Conservation (phyloP, 495 filamentous ascomycete species). For the Penicillium arizonense region DNA sequence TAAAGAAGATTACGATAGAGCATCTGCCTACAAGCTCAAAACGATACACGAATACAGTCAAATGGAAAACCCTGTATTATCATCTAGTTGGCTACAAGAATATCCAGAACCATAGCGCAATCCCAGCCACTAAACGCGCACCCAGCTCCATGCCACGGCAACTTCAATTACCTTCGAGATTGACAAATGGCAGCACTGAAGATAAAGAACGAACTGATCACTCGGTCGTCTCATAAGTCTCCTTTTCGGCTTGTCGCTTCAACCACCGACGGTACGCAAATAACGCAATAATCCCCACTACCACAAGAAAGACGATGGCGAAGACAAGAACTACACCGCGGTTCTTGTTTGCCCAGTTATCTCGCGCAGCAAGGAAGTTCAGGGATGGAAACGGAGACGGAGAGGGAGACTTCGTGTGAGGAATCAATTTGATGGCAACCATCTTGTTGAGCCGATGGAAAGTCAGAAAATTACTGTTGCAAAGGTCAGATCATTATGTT, state of each 20-base stretch:
- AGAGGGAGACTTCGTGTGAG: constrained; percentile 16
- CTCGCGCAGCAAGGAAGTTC: no score
- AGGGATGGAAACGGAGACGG: constrained; percentile 13
- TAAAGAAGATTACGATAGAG: no score
- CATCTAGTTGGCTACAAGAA: no score
- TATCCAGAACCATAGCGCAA: no score
- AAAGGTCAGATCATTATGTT: not conserved
- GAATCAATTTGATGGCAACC: constrained; percentile 34
- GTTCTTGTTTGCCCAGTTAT: constrained; percentile 49
- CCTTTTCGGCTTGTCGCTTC: constrained; percentile 31
- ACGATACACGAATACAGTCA: no score
- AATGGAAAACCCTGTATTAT: no score
- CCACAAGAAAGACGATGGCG: constrained; percentile 50
- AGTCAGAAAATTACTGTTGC: not conserved
- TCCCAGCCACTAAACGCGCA: no score
- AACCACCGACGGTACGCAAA: constrained; percentile 45
- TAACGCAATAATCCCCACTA: constrained; percentile 37
- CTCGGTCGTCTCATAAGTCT: constrained; percentile 23
- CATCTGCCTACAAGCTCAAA: no score
- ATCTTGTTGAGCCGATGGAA: constrained; percentile 19
- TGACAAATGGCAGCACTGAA: not conserved
- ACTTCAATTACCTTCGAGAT: no score
- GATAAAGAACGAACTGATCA: not conserved
- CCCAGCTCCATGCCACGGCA: not conserved
- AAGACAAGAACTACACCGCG: constrained; percentile 55